A percentile compares a stretch with the other conserved stretches of the same genome.
These are phyloP conservation scores for Margaritispora aquatica DNA, from an alignment of 495 filamentous ascomycete species.

Conservation along the genomic window DNA sequence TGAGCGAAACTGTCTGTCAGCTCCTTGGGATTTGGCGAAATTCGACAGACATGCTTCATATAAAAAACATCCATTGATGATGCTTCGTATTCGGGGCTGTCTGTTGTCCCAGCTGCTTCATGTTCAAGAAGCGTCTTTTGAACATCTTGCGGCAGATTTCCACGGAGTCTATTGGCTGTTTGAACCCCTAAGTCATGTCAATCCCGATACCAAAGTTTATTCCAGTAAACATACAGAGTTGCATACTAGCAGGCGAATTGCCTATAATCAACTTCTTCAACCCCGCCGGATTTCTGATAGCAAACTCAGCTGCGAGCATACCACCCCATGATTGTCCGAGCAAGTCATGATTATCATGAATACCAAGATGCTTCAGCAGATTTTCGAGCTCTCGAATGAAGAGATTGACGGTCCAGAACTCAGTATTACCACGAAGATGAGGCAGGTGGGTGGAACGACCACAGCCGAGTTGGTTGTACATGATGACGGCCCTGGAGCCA, in stretches of 20 bases:
- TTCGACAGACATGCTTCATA: slow-evolving; percentile 33
- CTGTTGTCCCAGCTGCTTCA: slow-evolving; percentile 35
- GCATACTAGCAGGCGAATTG: slow-evolving; percentile 32
- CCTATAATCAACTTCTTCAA: slow-evolving; percentile 37
- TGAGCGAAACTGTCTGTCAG: slow-evolving; percentile 25
- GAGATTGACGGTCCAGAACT: slow-evolving; percentile 41
- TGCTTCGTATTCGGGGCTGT: slow-evolving; percentile 37
- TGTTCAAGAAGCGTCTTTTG: slow-evolving; percentile 32
- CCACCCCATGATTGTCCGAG: slow-evolving; percentile 47
- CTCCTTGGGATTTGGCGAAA: slow-evolving; percentile 31
- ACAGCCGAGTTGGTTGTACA: slow-evolving; percentile 50
- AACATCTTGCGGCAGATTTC: slow-evolving; percentile 34
- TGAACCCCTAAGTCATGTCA: slow-evolving; percentile 11
- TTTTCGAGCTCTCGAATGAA: slow-evolving; percentile 45
- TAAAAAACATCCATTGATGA: slow-evolving; percentile 38
- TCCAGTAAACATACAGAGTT: slow-evolving; percentile 11
- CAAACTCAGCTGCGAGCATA: slow-evolving; percentile 38
- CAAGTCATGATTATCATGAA: slow-evolving; percentile 33
- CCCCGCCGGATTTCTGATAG: slow-evolving; percentile 29
- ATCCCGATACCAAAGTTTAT: not conserved
- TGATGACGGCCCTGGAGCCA: slow-evolving; percentile 30
- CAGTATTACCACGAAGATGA: slow-evolving; percentile 32
- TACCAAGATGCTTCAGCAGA: slow-evolving; percentile 33
- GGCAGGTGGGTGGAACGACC: slow-evolving; percentile 39
- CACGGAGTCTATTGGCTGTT: slow-evolving; percentile 25